Base-by-base conservation (phyloP, 2,329 filamentous ascomycete species). In the Aureobasidium leucospermi region DNA sequence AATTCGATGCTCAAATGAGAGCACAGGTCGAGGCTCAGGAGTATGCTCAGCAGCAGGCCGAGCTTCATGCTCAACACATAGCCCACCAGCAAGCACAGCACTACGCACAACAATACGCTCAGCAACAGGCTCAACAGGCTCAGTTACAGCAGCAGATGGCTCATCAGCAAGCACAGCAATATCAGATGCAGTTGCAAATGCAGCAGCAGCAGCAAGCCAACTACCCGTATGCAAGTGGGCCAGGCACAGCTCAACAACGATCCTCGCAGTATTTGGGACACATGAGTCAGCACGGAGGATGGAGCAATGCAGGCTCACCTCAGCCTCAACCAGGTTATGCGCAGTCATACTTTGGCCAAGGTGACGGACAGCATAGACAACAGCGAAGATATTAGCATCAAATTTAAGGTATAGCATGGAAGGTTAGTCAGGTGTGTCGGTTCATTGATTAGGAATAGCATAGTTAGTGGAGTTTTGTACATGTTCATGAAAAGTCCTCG, bases 1-100 rank as follows among this genome's bases (percentile, higher is more conserved):
- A 69, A 61, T 70, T 70, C 32, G 74, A 78, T 61, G 69, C 73
- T n/a, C 73, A 76, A 58, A 68, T 68, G 51, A 63, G 67, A 45
- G 60, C 63, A 28, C 72, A 73, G 62, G 74, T 70, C 62, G 74
- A 70, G 62, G 71, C 69, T 43, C 70, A 73, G 55, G 70, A 73
- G 57, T 63, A 65, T 53, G 65, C 61, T 23, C 65, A 68, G 60
- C 59, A 63, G 60, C 67, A 67, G 63, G 64, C 64, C 34, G 62
- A 67, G 32, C 60, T 62, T 36, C 60, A 61, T 2, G 62, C 60
- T n/a, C 62, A 63, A 42, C 43, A 58, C 15, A 31, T 48, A 9
- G 65, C 62, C n/a, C 61, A 65, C 32, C 63, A 69, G 41, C 68
- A 69, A 38, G 60, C 61, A 16, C 64, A 67, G 16, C 61, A 66